Evolutionary conservation across 176 grass and related monocot species (phyloP).

Genomic region (Hordeum vulgare): DNA sequence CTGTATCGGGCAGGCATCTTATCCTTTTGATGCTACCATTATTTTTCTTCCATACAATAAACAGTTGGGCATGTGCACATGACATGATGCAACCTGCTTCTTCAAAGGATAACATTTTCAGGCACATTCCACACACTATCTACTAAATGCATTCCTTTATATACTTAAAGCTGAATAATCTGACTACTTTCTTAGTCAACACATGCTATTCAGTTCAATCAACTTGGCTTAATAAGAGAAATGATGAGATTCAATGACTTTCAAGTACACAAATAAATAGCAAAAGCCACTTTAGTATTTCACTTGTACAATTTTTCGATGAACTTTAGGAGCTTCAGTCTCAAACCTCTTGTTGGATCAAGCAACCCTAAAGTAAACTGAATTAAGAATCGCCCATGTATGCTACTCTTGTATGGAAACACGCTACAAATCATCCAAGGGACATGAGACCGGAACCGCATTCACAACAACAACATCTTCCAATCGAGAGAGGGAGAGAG

Average conservation of each 20-base stretch:
- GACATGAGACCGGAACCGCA: neutral
- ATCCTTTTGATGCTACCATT: slow-evolving; percentile 44
- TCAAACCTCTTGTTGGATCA: too few relatives aligned
- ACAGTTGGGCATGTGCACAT: neutral
- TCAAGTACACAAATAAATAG: too few relatives aligned
- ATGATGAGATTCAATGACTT: neutral
- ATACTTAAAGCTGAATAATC: neutral
- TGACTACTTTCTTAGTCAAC: neutral
- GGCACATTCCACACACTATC: neutral
- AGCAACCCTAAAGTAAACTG: neutral
- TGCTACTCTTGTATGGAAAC: neutral
- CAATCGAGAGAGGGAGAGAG: neutral
- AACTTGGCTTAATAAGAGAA: neutral
- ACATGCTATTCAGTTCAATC: neutral
- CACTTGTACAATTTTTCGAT: too few relatives aligned
- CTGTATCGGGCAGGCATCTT: slow-evolving; percentile 48
- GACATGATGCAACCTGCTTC: neutral
- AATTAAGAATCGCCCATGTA: neutral
- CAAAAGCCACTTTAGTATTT: too few relatives aligned
- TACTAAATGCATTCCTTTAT: neutral
- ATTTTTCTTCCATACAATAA: slow-evolving; percentile 45
- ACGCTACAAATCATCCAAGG: too few relatives aligned
- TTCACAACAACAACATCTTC: neutral
- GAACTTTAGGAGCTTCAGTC: too few relatives aligned
- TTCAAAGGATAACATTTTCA: neutral